Evolutionary conservation across 768 basidiomycete species (phyloP), one percentile per base, ranked within the genome.

Genomic region (Phlebiopsis flavidoalba): DNA sequence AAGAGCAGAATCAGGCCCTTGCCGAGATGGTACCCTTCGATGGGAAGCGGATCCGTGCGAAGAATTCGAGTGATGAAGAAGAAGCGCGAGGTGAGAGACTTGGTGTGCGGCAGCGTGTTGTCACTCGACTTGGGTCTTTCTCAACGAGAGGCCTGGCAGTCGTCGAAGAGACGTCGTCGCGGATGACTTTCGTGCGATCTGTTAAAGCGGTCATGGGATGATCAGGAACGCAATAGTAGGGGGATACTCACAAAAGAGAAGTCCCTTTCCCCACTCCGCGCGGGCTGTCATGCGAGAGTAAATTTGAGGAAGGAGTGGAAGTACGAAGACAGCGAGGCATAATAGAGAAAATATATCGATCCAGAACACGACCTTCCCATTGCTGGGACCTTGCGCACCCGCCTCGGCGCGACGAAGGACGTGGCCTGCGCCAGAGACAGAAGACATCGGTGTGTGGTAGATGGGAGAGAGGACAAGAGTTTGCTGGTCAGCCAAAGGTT

Each of bases 11-110:
- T 62, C 40, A 75, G 55, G 35, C 70, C 63, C 60, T 77, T 75
- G 22, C 76, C 80, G 57, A 75, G 37, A 31, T 76, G 75, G 55
- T 77, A 69, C 37, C 75, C 73, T 8, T 73, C 62, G 31, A 70
- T 58, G 36, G 50, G 50, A 31, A 81, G 62, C 17, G 75, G 71
- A n/a, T n/a, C n/a, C 19, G 69, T 65, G 49, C 72, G 65, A 26
- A 79, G 67, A 49, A 69, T 64, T 26, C 64, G 68, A 2, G 73
- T 71, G n/a, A 74, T 12, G 2, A 50, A 60, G 36, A 70, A 71
- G 12, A 72, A n/a, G 76, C 67, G 60, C 78, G 55, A 72, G 3
- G 70, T 67, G 1, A 77, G 77, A 12, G 59, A 51, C 52, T 47
- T 36, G 47, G 46, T 35, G 52, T 54, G 47, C 1, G 50, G 45